These are phyloP conservation scores for Nigrospora oryzae DNA, from an alignment of 2,329 filamentous ascomycete genomes.

Conservation along the genomic window DNA sequence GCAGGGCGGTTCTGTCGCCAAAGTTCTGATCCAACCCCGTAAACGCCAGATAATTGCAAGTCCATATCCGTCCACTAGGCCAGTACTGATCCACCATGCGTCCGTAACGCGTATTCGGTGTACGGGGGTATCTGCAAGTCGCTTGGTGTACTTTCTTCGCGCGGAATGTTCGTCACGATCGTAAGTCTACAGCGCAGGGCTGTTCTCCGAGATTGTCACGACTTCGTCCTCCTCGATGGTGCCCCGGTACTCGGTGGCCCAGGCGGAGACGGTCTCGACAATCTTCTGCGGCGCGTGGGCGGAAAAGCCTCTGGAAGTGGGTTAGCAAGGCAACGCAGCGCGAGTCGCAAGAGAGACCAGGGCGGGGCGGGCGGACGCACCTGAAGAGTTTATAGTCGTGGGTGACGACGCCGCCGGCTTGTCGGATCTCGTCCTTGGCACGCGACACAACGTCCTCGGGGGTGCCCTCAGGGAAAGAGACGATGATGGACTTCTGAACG, in stretches of 20 bases:
- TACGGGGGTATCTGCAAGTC: background rate
- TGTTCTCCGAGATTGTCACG: constrained; percentile 36
- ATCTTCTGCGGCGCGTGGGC: constrained; percentile 63
- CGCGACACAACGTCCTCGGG: constrained; percentile 59
- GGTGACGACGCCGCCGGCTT: constrained; percentile 68
- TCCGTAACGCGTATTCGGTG: too few species aligned
- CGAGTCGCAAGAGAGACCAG: background rate
- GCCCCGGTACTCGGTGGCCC: constrained; percentile 48
- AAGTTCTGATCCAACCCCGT: too few species aligned
- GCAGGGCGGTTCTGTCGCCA: too few species aligned
- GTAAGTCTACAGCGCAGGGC: constrained; percentile 3
- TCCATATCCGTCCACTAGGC: too few species aligned
- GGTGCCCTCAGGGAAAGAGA: constrained; percentile 66
- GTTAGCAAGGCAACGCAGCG: constrained; percentile 13
- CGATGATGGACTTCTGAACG: constrained; percentile 63
- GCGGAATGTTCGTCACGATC: background rate
- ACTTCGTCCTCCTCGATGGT: constrained; percentile 71
- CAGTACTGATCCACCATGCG: too few species aligned
- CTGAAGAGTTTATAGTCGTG: constrained; percentile 64
- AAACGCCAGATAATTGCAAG: too few species aligned
- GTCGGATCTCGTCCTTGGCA: constrained; percentile 62
- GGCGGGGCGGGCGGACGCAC: constrained; percentile 35
- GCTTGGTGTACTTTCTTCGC: background rate
- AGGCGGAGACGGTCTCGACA: constrained; percentile 57
- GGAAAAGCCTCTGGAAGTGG: constrained; percentile 59